Percentiles rank a stretch among this genome's conserved stretches.
phyloP scores from a whole-genome alignment of 83 land plant species.

The Picea abies region DNA sequence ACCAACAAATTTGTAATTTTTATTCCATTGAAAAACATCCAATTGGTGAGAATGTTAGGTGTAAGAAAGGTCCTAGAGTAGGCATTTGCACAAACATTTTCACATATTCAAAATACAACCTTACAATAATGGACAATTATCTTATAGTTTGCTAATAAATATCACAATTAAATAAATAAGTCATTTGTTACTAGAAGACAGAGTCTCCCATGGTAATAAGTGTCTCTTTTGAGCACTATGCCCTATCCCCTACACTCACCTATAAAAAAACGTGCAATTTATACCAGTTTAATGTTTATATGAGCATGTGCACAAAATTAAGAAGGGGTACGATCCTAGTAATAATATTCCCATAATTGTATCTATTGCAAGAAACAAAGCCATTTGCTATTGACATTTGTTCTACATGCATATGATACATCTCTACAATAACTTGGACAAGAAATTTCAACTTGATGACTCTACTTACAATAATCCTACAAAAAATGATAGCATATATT shows the following conservation, averaged over 20 bases:
- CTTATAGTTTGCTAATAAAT: not conserved
- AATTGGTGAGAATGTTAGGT: not conserved
- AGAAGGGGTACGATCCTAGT: too few relatives aligned
- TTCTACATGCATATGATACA: too few relatives aligned
- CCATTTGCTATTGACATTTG: too few relatives aligned
- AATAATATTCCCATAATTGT: too few relatives aligned
- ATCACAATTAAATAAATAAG: not conserved
- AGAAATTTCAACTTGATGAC: too few relatives aligned
- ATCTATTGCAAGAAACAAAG: too few relatives aligned
- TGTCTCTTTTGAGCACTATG: constrained; percentile 67
- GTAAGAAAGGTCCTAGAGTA: not conserved
- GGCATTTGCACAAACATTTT: not conserved
- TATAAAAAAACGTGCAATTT: constrained; percentile 21
- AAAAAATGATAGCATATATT: too few relatives aligned
- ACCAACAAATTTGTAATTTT: constrained; percentile 91
- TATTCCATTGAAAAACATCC: constrained; percentile 73
- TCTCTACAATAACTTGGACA: too few relatives aligned
- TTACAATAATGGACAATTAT: constrained; percentile 4
- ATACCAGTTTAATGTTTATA: not conserved
- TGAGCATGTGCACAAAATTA: not conserved
- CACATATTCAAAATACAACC: not conserved
- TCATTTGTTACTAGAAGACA: constrained; percentile 74
- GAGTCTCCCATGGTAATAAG: constrained; percentile 93
- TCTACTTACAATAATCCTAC: too few relatives aligned
- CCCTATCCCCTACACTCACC: constrained; percentile 71